Percentiles rank a stretch among this genome's conserved stretches.
phyloP scores from a whole-genome alignment of 768 basidiomycete species.

The Tylopilus felleus region DNA sequence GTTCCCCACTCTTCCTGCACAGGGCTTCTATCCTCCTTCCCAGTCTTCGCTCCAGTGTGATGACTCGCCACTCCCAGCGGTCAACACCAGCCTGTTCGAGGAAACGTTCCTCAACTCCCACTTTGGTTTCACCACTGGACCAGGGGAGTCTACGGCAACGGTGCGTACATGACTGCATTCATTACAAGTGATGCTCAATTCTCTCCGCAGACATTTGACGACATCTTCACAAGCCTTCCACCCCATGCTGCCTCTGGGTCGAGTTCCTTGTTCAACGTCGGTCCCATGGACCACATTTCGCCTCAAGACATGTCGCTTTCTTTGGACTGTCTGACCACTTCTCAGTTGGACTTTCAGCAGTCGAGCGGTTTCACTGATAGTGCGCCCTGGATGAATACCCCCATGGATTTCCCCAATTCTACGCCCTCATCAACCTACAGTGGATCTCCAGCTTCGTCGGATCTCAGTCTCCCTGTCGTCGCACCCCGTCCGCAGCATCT shows the following conservation, averaged over 20 bases:
- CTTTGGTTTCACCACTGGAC: slow-evolving; percentile 24
- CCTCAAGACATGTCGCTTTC: slow-evolving; percentile 16
- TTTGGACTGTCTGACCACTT: neutral
- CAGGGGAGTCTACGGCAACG: slow-evolving; percentile 8
- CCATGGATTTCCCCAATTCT: slow-evolving; percentile 23
- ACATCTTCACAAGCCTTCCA: slow-evolving; percentile 24
- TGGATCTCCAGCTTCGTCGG: slow-evolving; percentile 37
- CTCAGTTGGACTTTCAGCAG: slow-evolving; percentile 12
- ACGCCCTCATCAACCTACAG: slow-evolving; percentile 43
- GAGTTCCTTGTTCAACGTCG: slow-evolving; percentile 13
- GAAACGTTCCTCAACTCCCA: slow-evolving; percentile 34
- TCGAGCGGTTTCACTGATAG: slow-evolving; percentile 2
- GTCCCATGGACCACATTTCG: slow-evolving; percentile 29
- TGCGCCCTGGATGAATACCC: slow-evolving; percentile 10
- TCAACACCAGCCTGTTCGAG: slow-evolving; percentile 48
- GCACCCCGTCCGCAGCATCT: slow-evolving; percentile 29
- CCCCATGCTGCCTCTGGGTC: slow-evolving; percentile 16
- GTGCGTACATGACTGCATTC: slow-evolving; percentile 5
- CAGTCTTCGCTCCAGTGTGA: slow-evolving; percentile 39
- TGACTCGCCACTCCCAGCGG: slow-evolving; percentile 47
- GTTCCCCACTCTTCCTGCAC: slow-evolving; percentile 1
- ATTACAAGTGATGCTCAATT: neutral
- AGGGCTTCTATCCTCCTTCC: slow-evolving; percentile 10
- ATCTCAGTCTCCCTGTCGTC: slow-evolving; percentile 25
- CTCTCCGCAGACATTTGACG: slow-evolving; percentile 18